phyloP scores from a whole-genome alignment of 305 asterid genomes.

The Solanum hybrid region DNA sequence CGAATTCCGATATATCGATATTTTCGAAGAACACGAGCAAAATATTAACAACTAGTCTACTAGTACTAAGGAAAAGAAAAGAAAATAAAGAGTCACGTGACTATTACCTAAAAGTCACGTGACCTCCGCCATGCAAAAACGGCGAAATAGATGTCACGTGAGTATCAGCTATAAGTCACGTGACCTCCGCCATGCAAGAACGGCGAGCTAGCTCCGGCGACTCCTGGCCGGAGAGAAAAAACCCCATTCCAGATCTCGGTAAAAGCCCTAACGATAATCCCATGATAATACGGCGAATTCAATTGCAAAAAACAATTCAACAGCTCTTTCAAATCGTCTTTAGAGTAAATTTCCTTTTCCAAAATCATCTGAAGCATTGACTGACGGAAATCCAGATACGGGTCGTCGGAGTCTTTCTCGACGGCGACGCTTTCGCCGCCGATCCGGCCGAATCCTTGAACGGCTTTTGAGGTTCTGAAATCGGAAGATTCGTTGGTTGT shows the following conservation, averaged over 20 bases:
- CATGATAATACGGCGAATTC: conserved; percentile 75
- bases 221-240: conserved; percentile 16
- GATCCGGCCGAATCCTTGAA: conserved; percentile 65
- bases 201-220: neutral
- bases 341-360: conserved; percentile 55
- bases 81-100: neutral
- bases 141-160: neutral
- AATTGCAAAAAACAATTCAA: conserved; percentile 78
- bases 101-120: neutral
- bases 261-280: conserved; percentile 65
- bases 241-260: conserved; percentile 91
- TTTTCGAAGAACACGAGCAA: neutral
- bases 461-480: conserved; percentile 47
- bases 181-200: conserved; percentile 10
- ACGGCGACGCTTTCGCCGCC: conserved; percentile 74
- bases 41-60: neutral
- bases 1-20: fast-evolving
- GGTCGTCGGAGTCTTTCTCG: conserved; percentile 83
- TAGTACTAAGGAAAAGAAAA: neutral
- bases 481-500: conserved; percentile 23
- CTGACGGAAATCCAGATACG: conserved; percentile 68
- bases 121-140: neutral
- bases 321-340: conserved; percentile 60
- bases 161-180: conserved; percentile 3
- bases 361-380: conserved; percentile 89